Conservation (phyloP, 106 monocot genomes). For the Alisma plantagoaquatica region DNA sequence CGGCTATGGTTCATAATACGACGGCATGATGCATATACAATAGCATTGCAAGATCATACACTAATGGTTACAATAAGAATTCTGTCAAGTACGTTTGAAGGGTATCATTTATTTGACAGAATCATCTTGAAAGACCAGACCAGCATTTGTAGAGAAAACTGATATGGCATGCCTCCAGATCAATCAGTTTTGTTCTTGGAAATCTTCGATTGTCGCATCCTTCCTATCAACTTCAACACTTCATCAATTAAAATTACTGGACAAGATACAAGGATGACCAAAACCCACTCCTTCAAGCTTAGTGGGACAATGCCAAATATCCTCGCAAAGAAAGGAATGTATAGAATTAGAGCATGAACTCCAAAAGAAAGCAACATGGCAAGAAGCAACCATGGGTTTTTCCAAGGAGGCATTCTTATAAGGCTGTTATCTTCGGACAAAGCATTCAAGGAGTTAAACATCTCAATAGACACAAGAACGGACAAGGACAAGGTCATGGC, state of each 20-base stretch:
- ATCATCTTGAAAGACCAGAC: too few relatives aligned
- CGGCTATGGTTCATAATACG: too few relatives aligned
- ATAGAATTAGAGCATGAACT: conserved; percentile 59
- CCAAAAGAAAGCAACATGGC: conserved; percentile 70
- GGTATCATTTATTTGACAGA: too few relatives aligned
- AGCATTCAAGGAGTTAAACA: conserved; percentile 85
- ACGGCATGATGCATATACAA: too few relatives aligned
- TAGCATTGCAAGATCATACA: too few relatives aligned
- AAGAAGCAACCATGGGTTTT: conserved; percentile 66
- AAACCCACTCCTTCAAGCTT: conserved; percentile 58
- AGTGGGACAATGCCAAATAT: conserved; percentile 72
- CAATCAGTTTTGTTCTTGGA: conserved; percentile 29
- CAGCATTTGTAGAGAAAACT: too few relatives aligned
- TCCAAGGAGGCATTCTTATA: conserved; percentile 74
- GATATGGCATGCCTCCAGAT: too few relatives aligned
- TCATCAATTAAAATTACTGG: conserved; percentile 78
- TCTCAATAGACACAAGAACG: conserved; percentile 72
- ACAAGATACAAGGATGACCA: conserved; percentile 50
- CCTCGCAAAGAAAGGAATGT: conserved; percentile 45
- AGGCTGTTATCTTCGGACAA: conserved; percentile 70
- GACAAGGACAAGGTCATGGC: conserved; percentile 67
- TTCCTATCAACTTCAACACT: conserved; percentile 51
- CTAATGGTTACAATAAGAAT: too few relatives aligned
- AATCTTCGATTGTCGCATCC: conserved; percentile 16
- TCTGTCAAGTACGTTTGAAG: too few relatives aligned